A percentile compares a stretch with the other conserved stretches of the same genome.
phyloP scores from a whole-genome alignment of 495 filamentous ascomycete genomes.

The Penicillium verhagenii region DNA sequence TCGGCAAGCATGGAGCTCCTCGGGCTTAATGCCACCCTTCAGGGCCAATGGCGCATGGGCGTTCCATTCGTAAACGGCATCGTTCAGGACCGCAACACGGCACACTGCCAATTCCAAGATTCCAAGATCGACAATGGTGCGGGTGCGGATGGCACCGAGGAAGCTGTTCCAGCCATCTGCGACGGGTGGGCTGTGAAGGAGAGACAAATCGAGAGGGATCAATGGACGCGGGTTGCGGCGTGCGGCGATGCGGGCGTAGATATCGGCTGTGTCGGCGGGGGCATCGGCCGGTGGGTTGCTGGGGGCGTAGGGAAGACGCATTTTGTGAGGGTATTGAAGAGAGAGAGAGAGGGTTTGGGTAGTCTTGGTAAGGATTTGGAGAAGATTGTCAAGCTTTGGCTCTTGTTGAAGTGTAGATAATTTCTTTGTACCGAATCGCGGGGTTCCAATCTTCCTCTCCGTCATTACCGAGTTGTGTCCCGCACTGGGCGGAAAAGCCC shows the following conservation, averaged over 20 bases:
- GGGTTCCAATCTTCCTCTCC: too few species aligned
- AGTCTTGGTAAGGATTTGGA: too few species aligned
- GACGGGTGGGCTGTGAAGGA: constrained; percentile 67
- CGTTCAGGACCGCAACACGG: constrained; percentile 70
- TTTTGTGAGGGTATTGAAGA: too few species aligned
- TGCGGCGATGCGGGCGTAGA: constrained; percentile 57
- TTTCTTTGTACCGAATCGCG: too few species aligned
- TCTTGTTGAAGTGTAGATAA: too few species aligned
- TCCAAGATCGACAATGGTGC: constrained; percentile 65
- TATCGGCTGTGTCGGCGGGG: constrained; percentile 41
- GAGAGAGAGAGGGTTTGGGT: too few species aligned
- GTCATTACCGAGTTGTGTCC: too few species aligned
- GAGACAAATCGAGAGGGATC: constrained; percentile 64
- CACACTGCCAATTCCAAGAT: constrained; percentile 34
- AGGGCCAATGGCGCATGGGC: constrained; percentile 68
- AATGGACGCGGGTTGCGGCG: constrained; percentile 63
- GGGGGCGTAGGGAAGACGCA: constrained; percentile 67
- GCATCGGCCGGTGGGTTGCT: constrained; percentile 44
- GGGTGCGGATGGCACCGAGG: constrained; percentile 63
- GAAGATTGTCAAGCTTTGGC: too few species aligned
- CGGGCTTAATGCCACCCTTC: constrained; percentile 37
- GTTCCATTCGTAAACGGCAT: constrained; percentile 77
- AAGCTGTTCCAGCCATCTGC: constrained; percentile 79
- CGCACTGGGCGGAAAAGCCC: too few species aligned
- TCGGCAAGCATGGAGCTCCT: constrained; percentile 46